These are phyloP conservation scores for Dunaliella primolecta DNA, from an alignment of 139 green algal genomes.

Conservation along the genomic window DNA sequence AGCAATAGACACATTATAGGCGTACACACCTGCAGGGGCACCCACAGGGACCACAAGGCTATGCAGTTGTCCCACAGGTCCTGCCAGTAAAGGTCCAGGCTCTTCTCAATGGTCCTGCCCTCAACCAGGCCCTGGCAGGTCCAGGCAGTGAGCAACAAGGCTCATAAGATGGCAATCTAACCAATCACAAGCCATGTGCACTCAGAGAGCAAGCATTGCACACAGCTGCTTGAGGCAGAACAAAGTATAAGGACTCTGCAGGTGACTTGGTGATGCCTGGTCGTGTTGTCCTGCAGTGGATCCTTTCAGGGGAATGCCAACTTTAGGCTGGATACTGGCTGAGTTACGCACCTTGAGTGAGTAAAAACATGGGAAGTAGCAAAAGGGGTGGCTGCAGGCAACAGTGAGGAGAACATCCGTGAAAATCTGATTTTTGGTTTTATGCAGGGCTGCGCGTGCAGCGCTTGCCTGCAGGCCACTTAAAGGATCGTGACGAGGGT, in stretches of 20 bases:
- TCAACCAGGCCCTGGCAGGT: constrained; percentile 54
- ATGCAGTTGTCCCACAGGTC: constrained; percentile 85
- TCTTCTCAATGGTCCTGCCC: constrained; percentile 42
- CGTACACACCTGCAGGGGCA: constrained; percentile 65
- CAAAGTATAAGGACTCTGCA: no score
- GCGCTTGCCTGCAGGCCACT: not conserved
- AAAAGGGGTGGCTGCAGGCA: constrained; percentile 69
- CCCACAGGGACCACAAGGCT: constrained; percentile 83
- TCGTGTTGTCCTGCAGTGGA: no score
- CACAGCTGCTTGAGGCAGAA: no score
- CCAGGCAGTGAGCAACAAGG: constrained; percentile 57
- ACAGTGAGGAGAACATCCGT: not conserved
- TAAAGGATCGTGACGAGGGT: not conserved
- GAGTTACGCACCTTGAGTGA: not conserved
- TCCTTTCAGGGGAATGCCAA: no score
- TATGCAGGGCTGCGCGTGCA: not conserved
- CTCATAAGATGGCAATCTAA: no score
- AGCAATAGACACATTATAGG: no score
- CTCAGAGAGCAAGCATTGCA: no score
- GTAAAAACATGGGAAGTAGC: constrained; percentile 89
- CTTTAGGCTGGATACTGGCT: no score
- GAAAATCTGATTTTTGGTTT: not conserved
- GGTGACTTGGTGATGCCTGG: no score
- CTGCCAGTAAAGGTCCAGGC: constrained; percentile 60
- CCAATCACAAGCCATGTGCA: no score